A percentile compares a stretch with the other conserved stretches of the same genome.
These are phyloP conservation scores for Monosporascus sp. DNA, from an alignment of 2,329 filamentous ascomycete genomes.

Conservation along the genomic window DNA sequence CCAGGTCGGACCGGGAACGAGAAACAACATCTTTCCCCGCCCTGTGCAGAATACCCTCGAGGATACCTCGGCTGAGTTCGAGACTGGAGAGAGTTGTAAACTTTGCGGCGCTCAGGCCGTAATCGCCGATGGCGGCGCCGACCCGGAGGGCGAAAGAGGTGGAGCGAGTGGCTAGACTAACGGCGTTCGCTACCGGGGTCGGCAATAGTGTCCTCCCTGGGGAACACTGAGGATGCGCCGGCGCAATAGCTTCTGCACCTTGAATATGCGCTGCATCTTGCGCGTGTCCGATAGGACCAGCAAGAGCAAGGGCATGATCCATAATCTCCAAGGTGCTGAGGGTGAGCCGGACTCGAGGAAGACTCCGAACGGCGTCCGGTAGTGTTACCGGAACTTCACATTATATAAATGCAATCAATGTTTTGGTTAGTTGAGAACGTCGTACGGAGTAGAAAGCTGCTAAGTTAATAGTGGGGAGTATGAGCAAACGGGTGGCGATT, in stretches of 20 bases:
- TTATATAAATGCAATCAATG: too few species aligned
- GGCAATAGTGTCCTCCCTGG: slow-evolving; percentile 50
- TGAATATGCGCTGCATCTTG: neutral
- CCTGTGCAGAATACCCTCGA: slow-evolving; percentile 49
- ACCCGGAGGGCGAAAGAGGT: slow-evolving; percentile 52
- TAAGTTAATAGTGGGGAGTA: too few species aligned
- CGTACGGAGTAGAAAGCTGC: too few species aligned
- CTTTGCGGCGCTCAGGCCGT: slow-evolving; percentile 47
- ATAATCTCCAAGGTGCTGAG: neutral
- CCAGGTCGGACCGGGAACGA: slow-evolving; percentile 41
- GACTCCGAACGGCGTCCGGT: too few species aligned
- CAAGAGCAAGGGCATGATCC: neutral
- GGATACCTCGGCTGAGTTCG: slow-evolving; percentile 48
- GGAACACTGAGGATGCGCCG: slow-evolving; percentile 6
- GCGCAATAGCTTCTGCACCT: neutral
- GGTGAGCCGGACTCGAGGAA: too few species aligned
- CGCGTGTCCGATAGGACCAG: neutral
- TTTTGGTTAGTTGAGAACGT: too few species aligned
- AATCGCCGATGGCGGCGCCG: slow-evolving; percentile 46
- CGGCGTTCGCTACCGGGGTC: slow-evolving; percentile 48
- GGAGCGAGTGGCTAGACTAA: slow-evolving; percentile 57
- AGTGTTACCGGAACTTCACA: too few species aligned
- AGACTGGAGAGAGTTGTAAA: slow-evolving; percentile 53
- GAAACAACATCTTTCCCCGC: slow-evolving; percentile 46
- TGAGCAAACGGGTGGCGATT: too few species aligned